phyloP scores from a whole-genome alignment of 371 early-diverging fungal genomes.

The Encephalitozoon intestinalis region DNA sequence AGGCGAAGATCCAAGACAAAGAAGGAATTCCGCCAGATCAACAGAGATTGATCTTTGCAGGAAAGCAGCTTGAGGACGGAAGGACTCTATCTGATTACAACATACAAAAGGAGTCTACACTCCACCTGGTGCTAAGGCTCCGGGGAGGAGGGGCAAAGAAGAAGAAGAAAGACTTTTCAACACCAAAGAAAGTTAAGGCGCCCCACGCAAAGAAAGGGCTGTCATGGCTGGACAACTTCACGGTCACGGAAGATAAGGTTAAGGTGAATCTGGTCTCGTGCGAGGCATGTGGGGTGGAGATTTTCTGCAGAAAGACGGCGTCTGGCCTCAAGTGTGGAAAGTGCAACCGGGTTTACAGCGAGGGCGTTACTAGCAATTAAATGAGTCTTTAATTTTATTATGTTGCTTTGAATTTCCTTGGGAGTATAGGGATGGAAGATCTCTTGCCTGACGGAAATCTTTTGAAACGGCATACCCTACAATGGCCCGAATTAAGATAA shows the following conservation, averaged over 20 bases:
- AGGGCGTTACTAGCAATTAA: background rate
- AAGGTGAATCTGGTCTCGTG: slow-evolving; percentile 86
- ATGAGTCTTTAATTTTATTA: background rate
- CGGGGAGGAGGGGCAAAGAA: slow-evolving; percentile 81
- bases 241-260: slow-evolving; percentile 79
- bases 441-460: background rate
- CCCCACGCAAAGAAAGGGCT: slow-evolving; percentile 68
- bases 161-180: slow-evolving; percentile 59
- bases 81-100: slow-evolving; percentile 66
- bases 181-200: slow-evolving; percentile 57
- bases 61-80: slow-evolving; percentile 87
- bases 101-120: slow-evolving; percentile 88
- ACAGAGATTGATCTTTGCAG: slow-evolving; percentile 98
- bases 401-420: background rate
- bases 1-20: slow-evolving; percentile 93
- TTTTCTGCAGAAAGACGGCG: slow-evolving; percentile 83
- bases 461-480: background rate
- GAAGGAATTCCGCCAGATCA: slow-evolving; percentile 98
- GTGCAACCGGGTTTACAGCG: slow-evolving; percentile 22
- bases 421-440: background rate
- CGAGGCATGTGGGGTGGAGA: slow-evolving; percentile 86
- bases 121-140: slow-evolving; percentile 90
- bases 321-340: slow-evolving; percentile 38
- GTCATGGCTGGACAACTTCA: slow-evolving; percentile 86
- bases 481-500: slow-evolving; percentile 34